phyloP scores from a whole-genome alignment of 2,329 filamentous ascomycete species.

The Ascomycota sp. region DNA sequence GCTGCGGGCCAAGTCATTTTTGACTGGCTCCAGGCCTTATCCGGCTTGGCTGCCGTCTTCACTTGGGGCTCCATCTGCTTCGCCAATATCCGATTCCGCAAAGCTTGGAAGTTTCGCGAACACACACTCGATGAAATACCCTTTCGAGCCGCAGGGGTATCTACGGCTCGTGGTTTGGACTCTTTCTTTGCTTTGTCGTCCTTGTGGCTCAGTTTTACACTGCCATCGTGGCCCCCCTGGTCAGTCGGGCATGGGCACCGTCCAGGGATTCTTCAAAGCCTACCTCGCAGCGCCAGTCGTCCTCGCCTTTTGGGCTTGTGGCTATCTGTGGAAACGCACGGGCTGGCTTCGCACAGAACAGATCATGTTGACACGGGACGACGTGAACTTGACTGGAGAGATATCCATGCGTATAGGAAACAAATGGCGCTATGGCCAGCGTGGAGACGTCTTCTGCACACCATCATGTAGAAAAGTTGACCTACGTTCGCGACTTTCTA shows the following conservation, averaged over 20 bases:
- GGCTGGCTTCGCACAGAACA: constrained; percentile 36
- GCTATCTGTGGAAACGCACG: constrained; percentile 45
- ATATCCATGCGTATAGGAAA: constrained; percentile 33
- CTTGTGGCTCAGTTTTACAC: constrained; percentile 35
- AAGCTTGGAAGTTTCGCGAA: constrained; percentile 36
- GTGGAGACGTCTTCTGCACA: constrained; percentile 23
- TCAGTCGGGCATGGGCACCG: constrained; percentile 15
- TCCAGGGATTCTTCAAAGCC: constrained; percentile 31
- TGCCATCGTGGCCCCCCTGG: constrained; percentile 19
- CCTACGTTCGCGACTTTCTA: no score
- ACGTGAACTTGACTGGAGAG: constrained; percentile 44
- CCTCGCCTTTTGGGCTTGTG: constrained; percentile 31
- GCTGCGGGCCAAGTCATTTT: constrained; percentile 29
- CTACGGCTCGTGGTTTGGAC: constrained; percentile 41
- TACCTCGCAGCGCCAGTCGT: constrained; percentile 35
- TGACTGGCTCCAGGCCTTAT: constrained; percentile 41
- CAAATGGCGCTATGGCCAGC: constrained; percentile 27
- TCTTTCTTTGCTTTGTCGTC: constrained; percentile 33
- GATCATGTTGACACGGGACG: constrained; percentile 48
- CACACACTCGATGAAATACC: constrained; percentile 46
- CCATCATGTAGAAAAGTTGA: no score
- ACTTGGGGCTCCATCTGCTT: constrained; percentile 45
- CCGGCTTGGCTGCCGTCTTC: constrained; percentile 39
- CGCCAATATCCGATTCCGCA: constrained; percentile 43
- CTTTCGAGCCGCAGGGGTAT: constrained; percentile 39